Evolutionary conservation across 177 flowering plant genomes (phyloP), one percentile per base, ranked within the genome.

Genomic region (Telopea speciosissima): DNA sequence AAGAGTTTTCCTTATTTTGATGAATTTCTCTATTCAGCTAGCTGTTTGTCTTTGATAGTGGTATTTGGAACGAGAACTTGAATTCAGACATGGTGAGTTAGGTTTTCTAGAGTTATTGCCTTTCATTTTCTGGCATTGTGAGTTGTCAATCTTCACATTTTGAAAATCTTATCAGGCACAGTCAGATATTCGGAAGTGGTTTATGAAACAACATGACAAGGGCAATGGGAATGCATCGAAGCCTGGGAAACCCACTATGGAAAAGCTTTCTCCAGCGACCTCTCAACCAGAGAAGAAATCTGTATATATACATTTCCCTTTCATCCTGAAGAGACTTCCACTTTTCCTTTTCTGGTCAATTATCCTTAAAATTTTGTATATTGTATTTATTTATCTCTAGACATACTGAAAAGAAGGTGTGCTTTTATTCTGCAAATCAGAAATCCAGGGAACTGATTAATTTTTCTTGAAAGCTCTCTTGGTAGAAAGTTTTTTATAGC

Each of bases 121-220:
- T 59, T 5, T 17, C 12, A 24, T 19, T 52, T 63, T 16, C 12
- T 28, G 40, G 24, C 5, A n/a, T 54, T 5, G n/a, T 63, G 25
- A 25, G 31, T 7, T 64, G 56, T 69, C 24, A 36, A n/a, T 17
- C 5, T 63, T 67, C 65, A 25, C 70, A 16, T 69, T 12, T 49
- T 49, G 0, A 49, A 49, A 49, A 49, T 49, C 8, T 49, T 16
- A 17, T 68, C 36, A 14, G 11, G 70, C 58, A 67, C 81, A 90
- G 89, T 80, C 85, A 22, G 94, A 90, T 80, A 89, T 90, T 72
- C 83, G 97, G 75, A 94, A 92, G 78, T 94, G 97, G 97, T 88
- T 94, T 69, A 83, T 89, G 87, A 92, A 92, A 76, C 75, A 82
- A 33, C 93, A 88, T 68, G 87, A 82, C 63, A 86, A 85, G 77